Evolutionary conservation across 768 basidiomycete genomes (phyloP).

Genomic region (Mycena vitilis): DNA sequence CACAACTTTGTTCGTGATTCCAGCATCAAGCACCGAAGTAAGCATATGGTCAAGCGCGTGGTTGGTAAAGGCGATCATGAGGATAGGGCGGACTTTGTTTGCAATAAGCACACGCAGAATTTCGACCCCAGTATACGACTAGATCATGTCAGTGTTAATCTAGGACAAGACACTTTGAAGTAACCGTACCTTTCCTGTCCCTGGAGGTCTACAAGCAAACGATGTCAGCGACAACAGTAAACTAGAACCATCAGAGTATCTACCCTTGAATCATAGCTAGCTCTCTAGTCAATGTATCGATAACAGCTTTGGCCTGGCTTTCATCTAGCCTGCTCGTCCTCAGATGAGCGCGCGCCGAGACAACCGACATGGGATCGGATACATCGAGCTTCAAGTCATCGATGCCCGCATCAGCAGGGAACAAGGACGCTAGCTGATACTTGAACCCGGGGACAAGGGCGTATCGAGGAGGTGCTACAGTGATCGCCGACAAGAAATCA

Average conservation of each 20-base stretch:
- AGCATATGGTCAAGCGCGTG: conserved; percentile 85
- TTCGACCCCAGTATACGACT: conserved; percentile 79
- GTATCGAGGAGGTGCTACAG: conserved; percentile 66
- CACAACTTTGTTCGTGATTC: conserved; percentile 72
- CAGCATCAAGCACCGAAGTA: conserved; percentile 69
- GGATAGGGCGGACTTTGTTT: conserved; percentile 63
- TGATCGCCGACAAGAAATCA: conserved; percentile 46
- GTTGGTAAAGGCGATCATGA: conserved; percentile 73
- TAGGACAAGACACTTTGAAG: conserved; percentile 40
- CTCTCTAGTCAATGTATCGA: conserved; percentile 70
- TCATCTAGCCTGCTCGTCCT: conserved; percentile 69
- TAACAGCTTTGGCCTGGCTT: conserved; percentile 77
- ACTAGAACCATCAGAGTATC: not conserved
- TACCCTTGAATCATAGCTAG: conserved; percentile 81
- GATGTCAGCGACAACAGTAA: not conserved
- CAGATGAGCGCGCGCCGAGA: conserved; percentile 59
- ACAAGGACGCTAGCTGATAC: conserved; percentile 68
- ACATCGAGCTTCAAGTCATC: conserved; percentile 55
- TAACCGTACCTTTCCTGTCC: conserved; percentile 74
- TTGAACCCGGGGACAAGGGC: conserved; percentile 64
- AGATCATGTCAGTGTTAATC: conserved; percentile 13
- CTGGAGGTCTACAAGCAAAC: conserved; percentile 68
- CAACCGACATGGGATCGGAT: conserved; percentile 56
- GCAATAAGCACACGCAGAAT: conserved; percentile 72
- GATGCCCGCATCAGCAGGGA: conserved; percentile 53